Evolutionary conservation across 1,284 basidiomycete genomes (phyloP), one percentile per base, ranked within the genome.

Genomic region (Melampsora americana): DNA sequence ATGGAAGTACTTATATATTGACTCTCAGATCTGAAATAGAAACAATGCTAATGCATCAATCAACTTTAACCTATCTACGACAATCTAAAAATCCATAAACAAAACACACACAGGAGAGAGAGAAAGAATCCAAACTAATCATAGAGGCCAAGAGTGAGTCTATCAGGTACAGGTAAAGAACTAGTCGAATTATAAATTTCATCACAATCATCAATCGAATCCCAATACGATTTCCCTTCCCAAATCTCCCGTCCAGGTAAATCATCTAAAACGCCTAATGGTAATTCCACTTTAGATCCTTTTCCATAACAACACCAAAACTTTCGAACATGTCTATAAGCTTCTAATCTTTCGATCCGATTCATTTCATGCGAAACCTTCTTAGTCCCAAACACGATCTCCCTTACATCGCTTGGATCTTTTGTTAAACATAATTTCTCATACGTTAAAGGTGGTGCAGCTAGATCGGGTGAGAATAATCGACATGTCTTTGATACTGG

Each of bases 221-320:
- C 67, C 72, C 72, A 75, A 67, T 59, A 75, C 3, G 53, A 30
- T 67, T 75, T 75, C 23, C 73, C 73, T 64, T 75, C 73, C 73
- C 73, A 76, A 26, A 35, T 39, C 61, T 76, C 59, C 53, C 60
- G 60, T 39, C 66, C 73, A 26, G 66, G 73, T 60, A 76, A 16
- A 26, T 69, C 60, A 20, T 68, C 59, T 28, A 76, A 65, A n/a
- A 76, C 67, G 18, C 53, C 14, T 62, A 68, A 66, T 18, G 73
- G 73, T 30, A 76, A 28, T 26, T 46, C 35, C 23, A 75, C 59
- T 32, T 12, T 39, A 3, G 26, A 53, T 12, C 56, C 56, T 35
- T 69, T 35, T 16, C 66, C 66, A 56, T 76, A 76, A 35, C 73
- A 76, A 56, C 73, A 76, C 73, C 73, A 76, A 50, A 76, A 76